Percentiles rank a stretch among this genome's conserved stretches.
phyloP scores from a whole-genome alignment of 129 eudicot species.

The Chrysanthemum seticuspe region DNA sequence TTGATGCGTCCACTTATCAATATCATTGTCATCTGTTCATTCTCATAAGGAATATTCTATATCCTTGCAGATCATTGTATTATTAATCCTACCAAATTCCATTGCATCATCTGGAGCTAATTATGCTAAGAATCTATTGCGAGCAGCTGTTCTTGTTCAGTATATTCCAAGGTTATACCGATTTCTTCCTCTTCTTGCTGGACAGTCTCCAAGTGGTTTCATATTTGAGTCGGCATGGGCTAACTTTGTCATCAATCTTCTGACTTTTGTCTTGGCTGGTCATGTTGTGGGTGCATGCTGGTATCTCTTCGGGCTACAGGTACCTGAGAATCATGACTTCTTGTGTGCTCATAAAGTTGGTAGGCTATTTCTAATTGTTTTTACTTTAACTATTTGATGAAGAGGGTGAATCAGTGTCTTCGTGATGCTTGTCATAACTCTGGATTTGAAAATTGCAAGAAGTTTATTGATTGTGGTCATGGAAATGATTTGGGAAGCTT shows the following conservation, averaged over 20 bases:
- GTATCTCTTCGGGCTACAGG: conserved; percentile 89
- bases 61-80: conserved; percentile 65
- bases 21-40: conserved; percentile 11
- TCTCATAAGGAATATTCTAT: conserved; percentile 6
- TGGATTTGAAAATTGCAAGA: conserved; percentile 28
- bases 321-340: conserved; percentile 17
- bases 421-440: conserved; percentile 56
- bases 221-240: conserved; percentile 88
- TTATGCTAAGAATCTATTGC: conserved; percentile 69
- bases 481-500: conserved; percentile 21
- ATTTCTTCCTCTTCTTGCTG: conserved; percentile 75
- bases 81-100: conserved; percentile 46
- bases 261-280: conserved; percentile 66
- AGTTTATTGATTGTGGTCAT: conserved; percentile 68
- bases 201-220: conserved; percentile 68
- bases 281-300: conserved; percentile 84
- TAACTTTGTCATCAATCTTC: conserved; percentile 71
- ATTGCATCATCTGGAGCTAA: conserved; percentile 64
- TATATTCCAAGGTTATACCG: conserved; percentile 78
- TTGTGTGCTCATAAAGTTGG: neutral
- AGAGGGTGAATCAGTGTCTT: conserved; percentile 96
- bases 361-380: conserved; percentile 11
- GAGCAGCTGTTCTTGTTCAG: conserved; percentile 72
- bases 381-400: conserved; percentile 10
- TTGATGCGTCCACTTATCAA: neutral